Base-by-base conservation (phyloP, 2,329 filamentous ascomycete species). In the Arthroderma sp. region DNA sequence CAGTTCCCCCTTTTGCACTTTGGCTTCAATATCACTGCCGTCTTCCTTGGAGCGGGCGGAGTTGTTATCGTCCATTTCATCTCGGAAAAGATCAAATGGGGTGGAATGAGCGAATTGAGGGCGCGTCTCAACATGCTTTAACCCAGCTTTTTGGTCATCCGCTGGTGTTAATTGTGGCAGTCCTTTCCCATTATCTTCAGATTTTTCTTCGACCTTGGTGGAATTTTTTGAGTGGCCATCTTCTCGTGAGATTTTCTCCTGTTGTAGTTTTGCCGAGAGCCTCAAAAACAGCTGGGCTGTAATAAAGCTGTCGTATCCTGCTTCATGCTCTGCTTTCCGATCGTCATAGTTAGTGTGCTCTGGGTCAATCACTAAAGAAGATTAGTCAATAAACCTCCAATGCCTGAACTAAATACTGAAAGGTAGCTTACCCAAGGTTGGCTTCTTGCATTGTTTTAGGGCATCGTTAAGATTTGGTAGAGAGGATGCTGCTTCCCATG, bases 261-360 rank as follows among this genome's bases (percentile, higher is more conserved):
- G 58, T 47, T 69, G 66, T 3, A 78, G 61, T 51, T 73, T 72
- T 1, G 70, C 64, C 6, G 73, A 70, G 3, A 80, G 62, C 44
- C 71, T 69, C 42, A 80, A 66, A 50, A 77, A 73, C 28, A 78
- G 65, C 45, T 72, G 70, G 2, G 76, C 77, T 0, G 77, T 78
- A 22, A 80, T 62, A 48, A 75, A 68, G 57, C 75, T 78, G 55
- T 81, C 77, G 50, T 74, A 81, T 5, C 77, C 77, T 10, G 77
- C 77, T 60, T 81, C 77, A 47, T 81, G 77, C 8, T 50, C 47
- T 22, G 51, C 49, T 4, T 52, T 53, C 6, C 47, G 43, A 15
- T 36, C 46, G 6, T 49, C 34, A 38, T 66, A 66, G 45, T 61
- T 63, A 1, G 44, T 46, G 47, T 63, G 55, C 7, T 53, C 42